Base-by-base conservation (phyloP, 2,329 filamentous ascomycete genomes). In the Penicillium occitanis region DNA sequence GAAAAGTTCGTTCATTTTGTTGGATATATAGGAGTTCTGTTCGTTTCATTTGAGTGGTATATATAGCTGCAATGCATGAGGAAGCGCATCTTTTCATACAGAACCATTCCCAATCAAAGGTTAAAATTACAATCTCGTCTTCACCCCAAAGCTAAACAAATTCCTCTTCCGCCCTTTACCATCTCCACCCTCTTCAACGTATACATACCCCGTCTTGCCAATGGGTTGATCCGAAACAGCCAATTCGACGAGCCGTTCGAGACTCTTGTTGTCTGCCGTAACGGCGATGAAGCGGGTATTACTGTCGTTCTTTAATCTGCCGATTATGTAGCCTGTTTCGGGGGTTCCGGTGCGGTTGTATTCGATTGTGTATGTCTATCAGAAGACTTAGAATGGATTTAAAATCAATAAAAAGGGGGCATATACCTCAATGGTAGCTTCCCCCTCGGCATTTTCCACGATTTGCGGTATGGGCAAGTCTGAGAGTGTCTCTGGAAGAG, bases 281-380 rank as follows among this genome's bases (percentile, higher is more conserved):
- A 88, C 88, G 0, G 86, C 86, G 3, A 88, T 67, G 68, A 88
- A 87, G 0, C 86, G 79, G 63, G 81, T 77, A 0, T 78, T 78
- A 64, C 76, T 82, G 0, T 69, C 71, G 37, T n/a, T n/a, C 61
- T 75, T 80, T 64, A 89, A 69, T 37, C 84, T 77, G 0, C 86
- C 86, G 0, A 88, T 77, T 2, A 88, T 75, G 71, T 83, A 80
- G 0, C 82, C 86, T 35, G 73, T 72, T 14, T 75, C 64, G 0
- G 86, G 85, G 0, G 71, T 77, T 3, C 84, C 84, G 64, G 84
- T 79, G 3, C 86, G 80, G 30, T 77, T 75, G 70, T 84, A 88
- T 61, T 87, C 83, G 1, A 88, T 84, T 0, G 86, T 88, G 64
- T 88, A 89, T 10, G 86, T 88, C 84, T 35, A 35, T 11, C 33